These are phyloP conservation scores for Metarhizium album DNA, from an alignment of 2,329 filamentous ascomycete species.

Conservation along the genomic window DNA sequence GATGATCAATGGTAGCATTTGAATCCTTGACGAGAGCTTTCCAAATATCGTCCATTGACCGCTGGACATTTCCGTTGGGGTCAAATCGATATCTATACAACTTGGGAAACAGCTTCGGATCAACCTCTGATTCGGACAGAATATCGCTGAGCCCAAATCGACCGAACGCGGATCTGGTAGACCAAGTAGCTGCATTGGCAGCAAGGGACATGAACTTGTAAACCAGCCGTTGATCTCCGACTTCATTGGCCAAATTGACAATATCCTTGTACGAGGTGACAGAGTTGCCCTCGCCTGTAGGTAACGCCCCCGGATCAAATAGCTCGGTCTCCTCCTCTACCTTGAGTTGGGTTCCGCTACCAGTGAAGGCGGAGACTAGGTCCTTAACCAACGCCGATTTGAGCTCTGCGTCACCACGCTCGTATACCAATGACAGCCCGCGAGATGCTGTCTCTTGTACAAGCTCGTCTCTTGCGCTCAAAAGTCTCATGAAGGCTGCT, in stretches of 20 bases:
- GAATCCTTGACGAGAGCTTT: conserved; percentile 88
- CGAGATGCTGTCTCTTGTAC: conserved; percentile 93
- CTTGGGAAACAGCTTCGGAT: conserved; percentile 92
- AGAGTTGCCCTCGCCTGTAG: conserved; percentile 79
- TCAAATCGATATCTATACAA: conserved; percentile 92
- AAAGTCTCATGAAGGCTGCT: conserved; percentile 73
- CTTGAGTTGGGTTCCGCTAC: conserved; percentile 61
- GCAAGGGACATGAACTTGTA: conserved; percentile 98
- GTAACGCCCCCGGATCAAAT: conserved; percentile 82
- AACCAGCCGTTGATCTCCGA: conserved; percentile 89
- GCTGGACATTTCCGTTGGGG: conserved; percentile 83
- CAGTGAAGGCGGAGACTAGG: conserved; percentile 80
- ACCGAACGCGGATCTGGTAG: conserved; percentile 90
- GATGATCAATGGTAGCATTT: conserved; percentile 59
- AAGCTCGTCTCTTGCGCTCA: conserved; percentile 82
- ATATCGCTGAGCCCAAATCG: conserved; percentile 88
- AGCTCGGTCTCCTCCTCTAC: conserved; percentile 86
- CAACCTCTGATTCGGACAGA: conserved; percentile 75
- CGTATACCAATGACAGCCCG: conserved; percentile 85
- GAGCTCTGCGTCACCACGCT: conserved; percentile 72
- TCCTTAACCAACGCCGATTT: conserved; percentile 79
- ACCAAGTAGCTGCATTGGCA: conserved; percentile 93
- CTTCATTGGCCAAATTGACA: conserved; percentile 87
- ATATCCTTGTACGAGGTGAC: conserved; percentile 98
- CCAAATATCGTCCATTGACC: conserved; percentile 98